phyloP scores from a whole-genome alignment of 2,329 filamentous ascomycete species.

The Scytalidium lignicola region DNA sequence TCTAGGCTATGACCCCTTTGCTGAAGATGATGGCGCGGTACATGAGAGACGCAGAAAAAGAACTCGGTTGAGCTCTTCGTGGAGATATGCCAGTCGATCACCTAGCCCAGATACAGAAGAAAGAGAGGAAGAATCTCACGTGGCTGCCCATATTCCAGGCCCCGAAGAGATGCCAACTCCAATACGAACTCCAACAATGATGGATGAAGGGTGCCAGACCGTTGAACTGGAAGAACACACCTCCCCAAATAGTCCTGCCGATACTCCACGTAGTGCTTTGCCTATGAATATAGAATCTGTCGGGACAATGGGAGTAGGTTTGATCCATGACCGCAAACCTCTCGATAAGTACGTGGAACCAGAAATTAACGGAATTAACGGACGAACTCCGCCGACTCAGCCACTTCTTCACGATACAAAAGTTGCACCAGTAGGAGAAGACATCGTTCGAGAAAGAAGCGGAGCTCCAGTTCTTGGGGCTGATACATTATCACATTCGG shows the following conservation, averaged over 20 bases:
- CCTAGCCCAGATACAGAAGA: constrained; percentile 55
- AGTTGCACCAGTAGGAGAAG: background rate
- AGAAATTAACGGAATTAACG: background rate
- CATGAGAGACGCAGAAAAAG: constrained; percentile 62
- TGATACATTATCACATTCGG: too few relatives aligned
- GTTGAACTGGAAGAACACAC: constrained; percentile 27
- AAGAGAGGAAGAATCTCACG: constrained; percentile 7
- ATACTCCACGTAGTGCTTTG: background rate
- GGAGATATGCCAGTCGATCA: constrained; percentile 69
- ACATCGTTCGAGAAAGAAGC: background rate
- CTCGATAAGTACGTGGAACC: constrained; percentile 13
- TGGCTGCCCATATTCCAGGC: constrained; percentile 8
- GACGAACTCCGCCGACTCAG: background rate
- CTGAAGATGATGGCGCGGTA: constrained; percentile 59
- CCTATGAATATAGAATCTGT: background rate
- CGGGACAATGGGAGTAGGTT: constrained; percentile 8
- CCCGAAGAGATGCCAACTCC: constrained; percentile 10
- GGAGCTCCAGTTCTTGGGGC: background rate
- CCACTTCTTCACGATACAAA: background rate
- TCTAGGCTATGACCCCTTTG: constrained; percentile 59
- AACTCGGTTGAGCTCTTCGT: constrained; percentile 62
- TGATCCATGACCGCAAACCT: background rate
- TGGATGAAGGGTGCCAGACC: constrained; percentile 36
- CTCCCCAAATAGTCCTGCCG: constrained; percentile 15
- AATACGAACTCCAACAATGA: constrained; percentile 24